Conservation (phyloP, 352 stramenopile genomes). For the Phytophthora uliginosa region DNA sequence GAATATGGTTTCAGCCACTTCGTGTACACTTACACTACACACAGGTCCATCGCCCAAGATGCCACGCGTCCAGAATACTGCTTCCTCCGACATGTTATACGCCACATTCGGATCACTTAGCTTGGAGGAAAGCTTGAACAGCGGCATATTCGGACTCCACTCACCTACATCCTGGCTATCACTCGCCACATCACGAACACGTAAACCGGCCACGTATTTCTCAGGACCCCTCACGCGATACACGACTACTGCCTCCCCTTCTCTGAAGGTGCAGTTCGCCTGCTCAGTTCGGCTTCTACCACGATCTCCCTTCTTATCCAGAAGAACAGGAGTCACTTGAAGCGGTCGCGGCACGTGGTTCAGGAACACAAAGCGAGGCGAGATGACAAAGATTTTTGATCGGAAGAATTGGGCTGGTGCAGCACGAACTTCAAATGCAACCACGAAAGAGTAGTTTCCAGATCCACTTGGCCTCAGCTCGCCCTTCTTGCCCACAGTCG, state of each 20-base stretch:
- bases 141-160: slow-evolving; percentile 69
- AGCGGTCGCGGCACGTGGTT: slow-evolving; percentile 71
- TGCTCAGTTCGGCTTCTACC: slow-evolving; percentile 45
- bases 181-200: slow-evolving; percentile 66
- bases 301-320: slow-evolving; percentile 80
- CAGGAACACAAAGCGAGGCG: slow-evolving; percentile 79
- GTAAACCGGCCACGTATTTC: slow-evolving; percentile 74
- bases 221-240: slow-evolving; percentile 81
- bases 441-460: slow-evolving; percentile 72
- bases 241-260: slow-evolving; percentile 66
- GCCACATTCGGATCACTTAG: slow-evolving; percentile 54
- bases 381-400: slow-evolving; percentile 86
- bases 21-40: slow-evolving; percentile 72
- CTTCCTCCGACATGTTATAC: slow-evolving; percentile 56
- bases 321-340: slow-evolving; percentile 76
- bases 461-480: slow-evolving; percentile 61
- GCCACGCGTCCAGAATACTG: slow-evolving; percentile 77
- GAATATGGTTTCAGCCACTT: slow-evolving; percentile 77
- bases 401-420: slow-evolving; percentile 85
- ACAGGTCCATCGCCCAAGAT: slow-evolving; percentile 78
- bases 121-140: slow-evolving; percentile 49
- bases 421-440: slow-evolving; percentile 85
- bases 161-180: slow-evolving; percentile 62
- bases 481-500: slow-evolving; percentile 79
- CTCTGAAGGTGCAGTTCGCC: slow-evolving; percentile 55